A percentile compares a stretch with the other conserved stretches of the same genome.
These are phyloP conservation scores for Trichocladium uniseriatum DNA, from an alignment of 495 filamentous ascomycete species.

Conservation along the genomic window DNA sequence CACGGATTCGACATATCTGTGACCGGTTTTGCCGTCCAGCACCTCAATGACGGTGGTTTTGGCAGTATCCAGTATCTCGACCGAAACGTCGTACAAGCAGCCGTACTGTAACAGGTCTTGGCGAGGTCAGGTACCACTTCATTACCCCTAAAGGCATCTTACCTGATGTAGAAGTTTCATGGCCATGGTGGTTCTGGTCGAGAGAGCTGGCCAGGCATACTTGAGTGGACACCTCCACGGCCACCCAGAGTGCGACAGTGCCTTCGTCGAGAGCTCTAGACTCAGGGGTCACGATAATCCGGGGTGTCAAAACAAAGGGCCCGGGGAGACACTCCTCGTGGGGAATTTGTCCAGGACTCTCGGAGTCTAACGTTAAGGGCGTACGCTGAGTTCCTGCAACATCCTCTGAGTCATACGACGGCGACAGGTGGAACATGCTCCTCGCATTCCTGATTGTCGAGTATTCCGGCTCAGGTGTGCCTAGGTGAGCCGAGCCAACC, in stretches of 20 bases:
- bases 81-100: slow-evolving; percentile 33
- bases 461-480: neutral
- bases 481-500: neutral
- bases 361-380: neutral
- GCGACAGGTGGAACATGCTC: slow-evolving; percentile 14
- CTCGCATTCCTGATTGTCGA: slow-evolving; percentile 4
- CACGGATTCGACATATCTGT: slow-evolving; percentile 15
- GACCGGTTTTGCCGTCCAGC: slow-evolving; percentile 22
- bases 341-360: neutral
- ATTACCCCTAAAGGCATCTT: too few species aligned
- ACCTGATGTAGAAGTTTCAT: slow-evolving; percentile 4
- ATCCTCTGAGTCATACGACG: slow-evolving; percentile 1
- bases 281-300: slow-evolving; percentile 43
- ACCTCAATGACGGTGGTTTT: slow-evolving; percentile 30
- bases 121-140: neutral
- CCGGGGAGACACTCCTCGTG: slow-evolving; percentile 2
- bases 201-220: slow-evolving; percentile 17
- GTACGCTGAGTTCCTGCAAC: neutral
- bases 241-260: slow-evolving; percentile 34
- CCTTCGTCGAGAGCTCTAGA: slow-evolving; percentile 34
- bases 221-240: slow-evolving; percentile 37
- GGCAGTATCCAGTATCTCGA: slow-evolving; percentile 27
- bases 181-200: neutral
- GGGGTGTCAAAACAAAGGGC: slow-evolving; percentile 31
- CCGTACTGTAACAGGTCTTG: slow-evolving; percentile 29